Evolutionary conservation across 805 yeast genomes (phyloP), one percentile per base, ranked within the genome.

Genomic region (Ogataea pini): DNA sequence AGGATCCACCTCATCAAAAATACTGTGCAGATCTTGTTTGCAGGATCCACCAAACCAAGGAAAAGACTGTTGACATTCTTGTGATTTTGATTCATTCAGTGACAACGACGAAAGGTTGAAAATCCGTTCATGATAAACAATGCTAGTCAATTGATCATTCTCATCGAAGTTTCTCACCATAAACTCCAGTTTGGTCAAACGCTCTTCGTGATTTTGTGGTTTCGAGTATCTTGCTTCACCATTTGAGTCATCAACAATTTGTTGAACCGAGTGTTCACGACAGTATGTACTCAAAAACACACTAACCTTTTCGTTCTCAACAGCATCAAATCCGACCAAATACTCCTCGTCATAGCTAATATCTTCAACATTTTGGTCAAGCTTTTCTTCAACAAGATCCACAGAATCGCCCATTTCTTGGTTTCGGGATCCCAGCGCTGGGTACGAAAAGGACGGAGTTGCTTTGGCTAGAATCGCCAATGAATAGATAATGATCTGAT

Each of bases 41-140:
- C 37, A 34, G 3, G 20, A 10, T 12, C 24, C 37, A 19, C 14
- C 24, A 8, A 34, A 34, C 36, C 32, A 31, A 18, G 36, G 4
- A 27, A 22, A 44, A 46, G 49, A 44, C 3, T 22, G 20, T 10
- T 18, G 18, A 12, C 17, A 24, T 5, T 22, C 9, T 16, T 14
- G 42, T 14, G 36, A 18, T 5, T 40, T 42, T 7, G 22, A 12
- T 3, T 24, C 27, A 4, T 17, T 25, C 7, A 16, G 37, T 3
- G 40, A 28, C 18, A 48, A 29, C 14, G 32, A 34, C 17, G 52
- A 44, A 14, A 51, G 34, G 31, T 57, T 57, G 42, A 42, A 54
- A 3, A 55, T 40, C 13, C 51, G 50, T 36, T 57, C 58, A 25
- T 55, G 60, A 34, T 54, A 52, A 9, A 52, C 27, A 12, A 57